Percentiles rank a stretch among this genome's conserved stretches.
Evolutionary conservation across 805 yeast genomes (phyloP).

Genomic region (Ogataea ganodermae): DNA sequence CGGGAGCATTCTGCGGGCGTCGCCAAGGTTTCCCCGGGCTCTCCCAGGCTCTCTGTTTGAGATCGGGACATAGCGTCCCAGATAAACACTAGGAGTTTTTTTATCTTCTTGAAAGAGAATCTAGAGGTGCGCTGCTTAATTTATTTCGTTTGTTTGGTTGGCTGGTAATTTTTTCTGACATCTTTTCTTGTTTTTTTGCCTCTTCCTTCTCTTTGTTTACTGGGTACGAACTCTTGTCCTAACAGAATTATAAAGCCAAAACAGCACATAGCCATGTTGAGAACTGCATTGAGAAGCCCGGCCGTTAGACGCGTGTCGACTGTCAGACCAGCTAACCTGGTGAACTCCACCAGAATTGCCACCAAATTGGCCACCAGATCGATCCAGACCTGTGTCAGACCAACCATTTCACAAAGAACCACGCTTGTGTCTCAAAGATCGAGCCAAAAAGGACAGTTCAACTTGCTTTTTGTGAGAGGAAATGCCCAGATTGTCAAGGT

Average conservation of each 20-base stretch:
- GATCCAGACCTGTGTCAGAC: constrained; percentile 23
- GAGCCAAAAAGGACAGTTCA: constrained; percentile 1
- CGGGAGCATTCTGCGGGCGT: too few relatives aligned
- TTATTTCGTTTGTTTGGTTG: constrained; percentile 3
- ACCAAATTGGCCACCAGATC: constrained; percentile 17
- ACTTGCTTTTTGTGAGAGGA: constrained; percentile 28
- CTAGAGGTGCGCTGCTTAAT: not conserved
- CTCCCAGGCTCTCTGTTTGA: not conserved
- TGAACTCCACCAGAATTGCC: constrained; percentile 1
- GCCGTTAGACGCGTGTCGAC: constrained; percentile 15
- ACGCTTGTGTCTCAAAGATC: constrained; percentile 1
- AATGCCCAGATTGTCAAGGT: constrained; percentile 67
- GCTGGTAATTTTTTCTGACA: constrained; percentile 1
- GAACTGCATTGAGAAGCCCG: constrained; percentile 22
- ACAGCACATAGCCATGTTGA: constrained; percentile 17
- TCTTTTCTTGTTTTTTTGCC: not conserved
- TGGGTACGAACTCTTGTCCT: not conserved
- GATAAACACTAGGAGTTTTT: too few relatives aligned
- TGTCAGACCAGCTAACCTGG: constrained; percentile 14
- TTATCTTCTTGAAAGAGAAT: not conserved
- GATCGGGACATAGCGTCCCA: constrained; percentile 2
- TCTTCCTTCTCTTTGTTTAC: not conserved
- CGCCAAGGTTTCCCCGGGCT: not conserved
- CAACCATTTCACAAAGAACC: constrained; percentile 9
- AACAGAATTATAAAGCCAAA: not conserved